These are phyloP conservation scores for Ceratocystis alfenasii DNA, from an alignment of 2,329 filamentous ascomycete genomes.

Conservation along the genomic window DNA sequence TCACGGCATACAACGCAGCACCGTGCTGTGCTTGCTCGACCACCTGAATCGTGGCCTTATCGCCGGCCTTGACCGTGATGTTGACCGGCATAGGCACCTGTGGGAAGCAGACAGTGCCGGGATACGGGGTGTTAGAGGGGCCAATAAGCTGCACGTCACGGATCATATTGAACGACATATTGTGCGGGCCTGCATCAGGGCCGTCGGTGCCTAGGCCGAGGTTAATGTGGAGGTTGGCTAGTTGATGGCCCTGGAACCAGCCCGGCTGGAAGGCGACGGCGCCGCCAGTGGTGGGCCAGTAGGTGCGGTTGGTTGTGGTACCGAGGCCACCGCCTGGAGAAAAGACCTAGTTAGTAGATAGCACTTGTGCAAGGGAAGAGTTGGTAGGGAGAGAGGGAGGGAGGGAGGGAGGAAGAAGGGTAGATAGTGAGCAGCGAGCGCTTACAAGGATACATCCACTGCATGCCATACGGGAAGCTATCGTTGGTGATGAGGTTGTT, in stretches of 20 bases:
- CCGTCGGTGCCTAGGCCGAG: constrained; percentile 66
- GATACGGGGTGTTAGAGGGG: constrained; percentile 71
- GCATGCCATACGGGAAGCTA: constrained; percentile 77
- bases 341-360: constrained; percentile 3
- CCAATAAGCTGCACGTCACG: constrained; percentile 72
- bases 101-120: constrained; percentile 76
- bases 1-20: constrained; percentile 67
- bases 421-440: not conserved
- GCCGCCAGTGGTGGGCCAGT: constrained; percentile 80
- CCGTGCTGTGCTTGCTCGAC: constrained; percentile 76
- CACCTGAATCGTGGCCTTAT: constrained; percentile 81
- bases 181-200: constrained; percentile 53
- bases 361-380: constrained; percentile 20
- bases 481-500: constrained; percentile 73
- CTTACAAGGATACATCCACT: constrained; percentile 92
- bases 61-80: constrained; percentile 60
- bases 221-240: constrained; percentile 80
- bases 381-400: constrained; percentile 1
- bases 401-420: not conserved
- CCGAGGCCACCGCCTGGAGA: constrained; percentile 67
- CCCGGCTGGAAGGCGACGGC: constrained; percentile 85
- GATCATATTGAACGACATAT: constrained; percentile 79
- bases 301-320: constrained; percentile 69
- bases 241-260: constrained; percentile 84
- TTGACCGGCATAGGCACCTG: constrained; percentile 74